Evolutionary conservation across 306 rosid species (phyloP), one percentile per base, ranked within the genome.

Genomic region (Castanea sativa): DNA sequence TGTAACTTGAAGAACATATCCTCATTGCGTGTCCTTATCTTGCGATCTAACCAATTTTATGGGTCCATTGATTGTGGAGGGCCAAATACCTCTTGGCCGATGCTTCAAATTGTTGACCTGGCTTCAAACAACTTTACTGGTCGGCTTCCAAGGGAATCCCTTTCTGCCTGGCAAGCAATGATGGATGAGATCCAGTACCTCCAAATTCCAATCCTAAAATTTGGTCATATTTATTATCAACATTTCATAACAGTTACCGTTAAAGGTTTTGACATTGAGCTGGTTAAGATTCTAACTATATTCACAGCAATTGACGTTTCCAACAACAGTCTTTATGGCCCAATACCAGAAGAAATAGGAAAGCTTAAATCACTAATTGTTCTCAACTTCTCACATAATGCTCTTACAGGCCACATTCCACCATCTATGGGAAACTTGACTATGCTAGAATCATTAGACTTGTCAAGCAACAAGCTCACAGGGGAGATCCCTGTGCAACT

Each of bases 381-480:
- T 38, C 89, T 88, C 16, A 85, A 88, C 87, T 38, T 88, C 25
- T 88, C 91, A 0, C 21, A 1, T 0, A 88, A 85, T 73, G 55
- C 77, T 41, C 3, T 88, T 41, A 76, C 79, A 0, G 84, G 86
- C 0, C 0, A 21, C 60, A 88, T 88, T 9, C 91, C 86, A 6
- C 0, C 82, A 27, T 65, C 70, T 9, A 1, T 85, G 2, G 69
- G 81, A 8, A 78, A 83, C 27, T 25, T 88, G 19, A 33, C 4
- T 4, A 70, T 67, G 3, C 78, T 85, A 0, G 91, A 83, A 71
- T 85, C 89, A 30, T 60, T 88, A 0, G 89, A 88, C 76, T 79
- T 88, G 6, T 85, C 89, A 1, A n/a, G 14, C 0, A 88, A 88
- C 87, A 13, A 4, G 2, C 41, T 88, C 18, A 76, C 20, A 0